These are phyloP conservation scores for Scenedesmus sp. DNA, from an alignment of 163 green algal species.

Conservation along the genomic window DNA sequence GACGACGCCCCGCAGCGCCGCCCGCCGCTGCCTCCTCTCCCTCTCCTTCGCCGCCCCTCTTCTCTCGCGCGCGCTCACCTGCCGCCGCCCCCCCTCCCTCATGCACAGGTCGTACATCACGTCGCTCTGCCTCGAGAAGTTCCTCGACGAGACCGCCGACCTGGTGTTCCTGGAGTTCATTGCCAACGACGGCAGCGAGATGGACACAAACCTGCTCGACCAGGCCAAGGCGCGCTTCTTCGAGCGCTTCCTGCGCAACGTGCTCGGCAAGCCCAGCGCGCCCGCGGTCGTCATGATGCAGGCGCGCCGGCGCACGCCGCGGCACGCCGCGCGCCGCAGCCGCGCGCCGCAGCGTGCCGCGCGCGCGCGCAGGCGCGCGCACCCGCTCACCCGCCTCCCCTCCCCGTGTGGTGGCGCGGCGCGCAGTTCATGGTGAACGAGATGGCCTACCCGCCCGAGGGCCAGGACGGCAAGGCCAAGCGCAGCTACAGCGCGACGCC, in stretches of 20 bases:
- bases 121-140: slow-evolving; percentile 42
- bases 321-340: neutral
- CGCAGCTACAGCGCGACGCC: slow-evolving; percentile 35
- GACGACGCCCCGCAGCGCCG: too few species aligned
- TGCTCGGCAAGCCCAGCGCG: slow-evolving; percentile 17
- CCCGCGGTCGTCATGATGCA: slow-evolving; percentile 49
- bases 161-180: slow-evolving; percentile 52
- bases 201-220: slow-evolving; percentile 30
- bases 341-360: neutral
- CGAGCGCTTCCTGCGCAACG: slow-evolving; percentile 47
- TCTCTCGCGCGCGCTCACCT: too few species aligned
- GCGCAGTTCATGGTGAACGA: slow-evolving; percentile 48
- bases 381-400: too few species aligned
- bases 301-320: neutral
- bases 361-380: neutral
- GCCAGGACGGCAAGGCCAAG: slow-evolving; percentile 45
- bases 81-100: too few species aligned
- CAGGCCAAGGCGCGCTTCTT: slow-evolving; percentile 44
- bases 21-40: too few species aligned
- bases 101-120: slow-evolving; percentile 43
- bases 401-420: neutral
- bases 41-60: too few species aligned
- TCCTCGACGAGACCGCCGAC: slow-evolving; percentile 40
- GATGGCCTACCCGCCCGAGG: slow-evolving; percentile 43
- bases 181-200: slow-evolving; percentile 47